Base-by-base conservation (phyloP, 352 stramenopile genomes). In the Globisporangium polare region DNA sequence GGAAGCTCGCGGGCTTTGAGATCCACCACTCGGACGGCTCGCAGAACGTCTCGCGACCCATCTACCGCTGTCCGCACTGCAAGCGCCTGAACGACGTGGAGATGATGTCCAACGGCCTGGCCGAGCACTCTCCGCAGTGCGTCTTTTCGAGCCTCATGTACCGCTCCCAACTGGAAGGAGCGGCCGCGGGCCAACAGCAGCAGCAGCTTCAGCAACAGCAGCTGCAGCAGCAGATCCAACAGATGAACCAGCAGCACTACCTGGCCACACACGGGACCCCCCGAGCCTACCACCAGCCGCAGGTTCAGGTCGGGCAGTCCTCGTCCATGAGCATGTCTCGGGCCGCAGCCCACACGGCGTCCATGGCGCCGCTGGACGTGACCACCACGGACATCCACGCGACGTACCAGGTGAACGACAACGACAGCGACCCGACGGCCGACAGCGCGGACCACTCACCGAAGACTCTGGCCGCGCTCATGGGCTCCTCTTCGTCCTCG, bases 1-100 rank as follows among this genome's bases (percentile, higher is more conserved):
- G 83, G 83, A 78, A 79, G 35, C 75, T 92, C n/a, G 74, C 72
- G 20, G 86, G 78, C 35, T 95, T 91, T 70, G 83, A 95, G 63
- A 90, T 92, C 35, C 41, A 56, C 50, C 72, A 91, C 53, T 59
- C 71, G 0, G 82, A 95, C 56, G 86, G 86, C 13, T 77, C 78
- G 5, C 72, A 80, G 46, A 89, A 92, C 57, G 71, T 83, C 10
- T 73, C 75, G 49, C 72, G 80, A 2, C 83, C 83, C 17, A 92
- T 92, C 68, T 92, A 92, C 63, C 83, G 83, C 20, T 92, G 83
- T 58, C 76, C 77, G 5, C 75, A 88, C 29, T 92, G 83, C 51
- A 71, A 78, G 43, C 74, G 79, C 8, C 63, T 89, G 50, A 85
- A 87, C 39, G 81, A 90, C 61, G 74, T 92, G 1, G 83, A 89